A percentile compares a stretch with the other conserved stretches of the same genome.
These are phyloP conservation scores for Magnusiomyces ingens DNA, from an alignment of 1,139 yeast genomes.

Conservation along the genomic window DNA sequence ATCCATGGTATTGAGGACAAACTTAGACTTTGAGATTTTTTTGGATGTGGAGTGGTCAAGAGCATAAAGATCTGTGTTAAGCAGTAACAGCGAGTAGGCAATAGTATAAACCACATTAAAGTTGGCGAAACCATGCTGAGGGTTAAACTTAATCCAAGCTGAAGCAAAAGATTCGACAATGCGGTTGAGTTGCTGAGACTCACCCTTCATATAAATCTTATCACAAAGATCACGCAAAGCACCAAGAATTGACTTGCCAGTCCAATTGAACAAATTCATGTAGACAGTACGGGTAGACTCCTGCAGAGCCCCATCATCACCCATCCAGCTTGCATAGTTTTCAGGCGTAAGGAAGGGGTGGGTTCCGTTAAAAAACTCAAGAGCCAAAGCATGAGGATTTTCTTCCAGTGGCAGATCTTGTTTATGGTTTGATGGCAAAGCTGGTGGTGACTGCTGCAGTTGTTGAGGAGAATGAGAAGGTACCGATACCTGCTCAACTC, in stretches of 20 bases:
- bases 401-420: no score
- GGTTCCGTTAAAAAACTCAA: slow-evolving; percentile 23
- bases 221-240: slow-evolving; percentile 58
- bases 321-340: slow-evolving; percentile 30
- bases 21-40: slow-evolving; percentile 34
- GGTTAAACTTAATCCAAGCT: slow-evolving; percentile 54
- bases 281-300: slow-evolving; percentile 23
- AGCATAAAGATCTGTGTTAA: slow-evolving; percentile 43
- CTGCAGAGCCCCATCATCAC: slow-evolving; percentile 22
- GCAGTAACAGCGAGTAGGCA: slow-evolving; percentile 61
- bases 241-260: slow-evolving; percentile 32
- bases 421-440: no score
- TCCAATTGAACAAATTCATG: slow-evolving; percentile 30
- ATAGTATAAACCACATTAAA: slow-evolving; percentile 64
- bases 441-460: no score
- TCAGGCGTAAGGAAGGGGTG: slow-evolving; percentile 23
- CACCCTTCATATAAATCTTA: slow-evolving; percentile 66
- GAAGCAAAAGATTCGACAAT: slow-evolving; percentile 62
- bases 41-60: slow-evolving; percentile 29
- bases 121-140: slow-evolving; percentile 42
- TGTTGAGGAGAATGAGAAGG: no score
- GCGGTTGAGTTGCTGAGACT: slow-evolving; percentile 73
- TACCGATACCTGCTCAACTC: no score
- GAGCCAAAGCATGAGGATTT: slow-evolving; percentile 17
- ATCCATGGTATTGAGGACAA: slow-evolving; percentile 25